A percentile compares a stretch with the other conserved stretches of the same genome.
Evolutionary conservation across 2,329 filamentous ascomycete species (phyloP).

Genomic region (Neonectria faginata): DNA sequence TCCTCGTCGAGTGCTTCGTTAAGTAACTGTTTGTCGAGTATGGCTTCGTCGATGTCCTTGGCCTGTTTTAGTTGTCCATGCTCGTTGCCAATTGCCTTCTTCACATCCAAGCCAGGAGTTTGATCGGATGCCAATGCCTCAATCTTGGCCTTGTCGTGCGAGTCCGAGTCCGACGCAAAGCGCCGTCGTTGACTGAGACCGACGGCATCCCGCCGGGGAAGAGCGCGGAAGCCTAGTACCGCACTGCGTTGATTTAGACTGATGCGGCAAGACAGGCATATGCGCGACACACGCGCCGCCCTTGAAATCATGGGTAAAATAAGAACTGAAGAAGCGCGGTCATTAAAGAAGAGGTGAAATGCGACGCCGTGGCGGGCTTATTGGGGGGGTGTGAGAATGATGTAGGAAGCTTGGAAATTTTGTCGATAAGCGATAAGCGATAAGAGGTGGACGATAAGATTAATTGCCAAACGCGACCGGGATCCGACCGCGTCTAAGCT

Average conservation of each 20-base stretch:
- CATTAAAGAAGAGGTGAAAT: conserved; percentile 26
- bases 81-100: not conserved
- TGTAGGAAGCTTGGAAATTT: conserved; percentile 40
- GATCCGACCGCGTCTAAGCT: conserved; percentile 33
- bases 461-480: conserved; percentile 31
- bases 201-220: conserved; percentile 26
- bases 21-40: not conserved
- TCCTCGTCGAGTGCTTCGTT: too few species aligned
- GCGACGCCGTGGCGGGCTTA: conserved; percentile 27
- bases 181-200: conserved; percentile 29
- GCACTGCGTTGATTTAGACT: conserved; percentile 44
- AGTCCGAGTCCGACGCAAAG: conserved; percentile 42
- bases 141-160: conserved; percentile 39
- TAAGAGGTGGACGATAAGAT: conserved; percentile 39
- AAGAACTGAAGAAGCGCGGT: conserved; percentile 23
- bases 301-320: conserved; percentile 52
- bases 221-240: conserved; percentile 23
- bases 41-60: not conserved
- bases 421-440: conserved; percentile 44
- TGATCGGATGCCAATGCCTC: conserved; percentile 39
- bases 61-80: not conserved
- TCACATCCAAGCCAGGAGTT: not conserved
- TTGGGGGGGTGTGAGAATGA: conserved; percentile 7
- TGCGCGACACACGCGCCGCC: conserved; percentile 48
- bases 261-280: conserved; percentile 51